Evolutionary conservation across 2,329 filamentous ascomycete species (phyloP).

Genomic region (Aspergillus ibericus): DNA sequence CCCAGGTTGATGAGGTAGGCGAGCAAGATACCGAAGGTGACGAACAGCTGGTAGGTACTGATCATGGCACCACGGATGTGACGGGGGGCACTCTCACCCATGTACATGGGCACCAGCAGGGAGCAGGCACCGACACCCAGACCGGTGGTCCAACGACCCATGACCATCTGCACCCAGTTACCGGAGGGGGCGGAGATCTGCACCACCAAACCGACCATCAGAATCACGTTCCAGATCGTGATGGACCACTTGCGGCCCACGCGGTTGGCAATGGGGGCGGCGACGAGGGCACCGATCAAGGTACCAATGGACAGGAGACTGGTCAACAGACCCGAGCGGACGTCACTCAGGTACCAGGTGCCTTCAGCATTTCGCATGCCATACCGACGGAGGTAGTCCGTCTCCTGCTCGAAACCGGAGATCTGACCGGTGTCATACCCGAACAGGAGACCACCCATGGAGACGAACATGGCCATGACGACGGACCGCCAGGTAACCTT

Average conservation of each 20-base stretch:
- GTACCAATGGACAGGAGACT: constrained; percentile 46
- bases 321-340: constrained; percentile 46
- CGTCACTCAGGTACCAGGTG: constrained; percentile 39
- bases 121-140: constrained; percentile 48
- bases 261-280: constrained; percentile 43
- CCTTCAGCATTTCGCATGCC: constrained; percentile 35
- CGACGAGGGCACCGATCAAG: constrained; percentile 42
- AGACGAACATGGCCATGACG: constrained; percentile 46
- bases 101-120: constrained; percentile 49
- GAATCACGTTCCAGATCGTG: constrained; percentile 41
- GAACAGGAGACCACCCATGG: constrained; percentile 49
- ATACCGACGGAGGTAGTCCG: constrained; percentile 43
- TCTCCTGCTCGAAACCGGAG: constrained; percentile 46
- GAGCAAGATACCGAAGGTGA: constrained; percentile 49
- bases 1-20: constrained; percentile 50
- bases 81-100: constrained; percentile 47
- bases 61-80: constrained; percentile 50
- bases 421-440: constrained; percentile 50
- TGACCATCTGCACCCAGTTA: constrained; percentile 44
- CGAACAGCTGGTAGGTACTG: constrained; percentile 50
- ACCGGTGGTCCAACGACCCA: constrained; percentile 47
- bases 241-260: constrained; percentile 47
- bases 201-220: constrained; percentile 44
- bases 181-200: constrained; percentile 42
- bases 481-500: constrained; percentile 39